Evolutionary conservation across 768 basidiomycete species (phyloP), one percentile per base, ranked within the genome.

Genomic region (Pleurotus salmoneostramineus): DNA sequence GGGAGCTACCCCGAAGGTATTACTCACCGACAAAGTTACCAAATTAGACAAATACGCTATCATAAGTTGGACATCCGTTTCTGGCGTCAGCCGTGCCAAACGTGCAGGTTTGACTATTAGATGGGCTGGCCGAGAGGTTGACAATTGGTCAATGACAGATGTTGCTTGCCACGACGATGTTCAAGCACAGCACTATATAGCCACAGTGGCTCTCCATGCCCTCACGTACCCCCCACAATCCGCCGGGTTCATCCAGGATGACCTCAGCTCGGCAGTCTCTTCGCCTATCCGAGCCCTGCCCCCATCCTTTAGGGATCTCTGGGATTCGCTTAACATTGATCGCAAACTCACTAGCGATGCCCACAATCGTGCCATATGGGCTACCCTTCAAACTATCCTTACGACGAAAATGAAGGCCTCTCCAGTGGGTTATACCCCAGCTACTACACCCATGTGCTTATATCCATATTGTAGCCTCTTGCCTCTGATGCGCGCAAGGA

Each of bases 161-260:
- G 75, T 91, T 45, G 95, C 91, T 11, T 98, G 96, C 65, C 75
- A 82, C 45, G 83, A 91, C 60, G 79, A 83, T 56, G 64, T 66
- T 0, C 94, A 98, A 68, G 95, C 96, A 21, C 91, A 92, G 69
- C 87, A 98, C 64, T 99, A 93, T 66, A 81, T 96, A 50, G 83
- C 96, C 3, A 90, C 89, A 14, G 72, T 95, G 49, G 94, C 93
- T 3, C 75, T 98, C 35, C 92, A 96, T 69, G 80, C 83, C 3
- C 72, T 98, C 34, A 84, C 83, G 8, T 92, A 86, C 64, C 83
- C 85, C 12, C 57, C 69, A 1, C 78, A 78, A 0, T 81, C 82
- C 52, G 52, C 21, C 12, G 89, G 89, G 6, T 93, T 93, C 69
- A 78, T 83, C 7, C 69, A 79, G 2, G 78, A 80, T n/a, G 69